A percentile compares a stretch with the other conserved stretches of the same genome.
Evolutionary conservation across 2,329 filamentous ascomycete genomes (phyloP).

Genomic region (Colletotrichum sp.): DNA sequence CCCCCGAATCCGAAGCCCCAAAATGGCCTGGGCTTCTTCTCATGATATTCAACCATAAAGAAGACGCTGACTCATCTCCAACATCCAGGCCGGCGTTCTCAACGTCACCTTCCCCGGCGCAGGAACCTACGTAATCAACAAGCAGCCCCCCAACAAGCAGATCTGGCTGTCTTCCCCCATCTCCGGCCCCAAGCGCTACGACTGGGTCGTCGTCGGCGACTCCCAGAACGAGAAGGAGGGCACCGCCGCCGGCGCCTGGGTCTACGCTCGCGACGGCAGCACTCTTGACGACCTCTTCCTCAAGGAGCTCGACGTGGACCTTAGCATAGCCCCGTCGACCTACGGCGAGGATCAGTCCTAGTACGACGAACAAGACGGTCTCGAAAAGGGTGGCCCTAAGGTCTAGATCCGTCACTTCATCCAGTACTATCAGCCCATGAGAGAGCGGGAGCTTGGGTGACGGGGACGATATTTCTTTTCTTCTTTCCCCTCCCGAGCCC

Average conservation of each 20-base stretch:
- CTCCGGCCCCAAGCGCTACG: slow-evolving; percentile 91
- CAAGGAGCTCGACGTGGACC: slow-evolving; percentile 75
- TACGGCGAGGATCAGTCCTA: slow-evolving; percentile 22
- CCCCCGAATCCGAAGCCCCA: not conserved
- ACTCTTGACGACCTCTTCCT: slow-evolving; percentile 75
- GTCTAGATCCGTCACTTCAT: not conserved
- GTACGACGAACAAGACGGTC: not conserved
- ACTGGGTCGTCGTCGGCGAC: slow-evolving; percentile 81
- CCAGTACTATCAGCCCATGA: not conserved
- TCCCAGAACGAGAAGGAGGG: slow-evolving; percentile 81
- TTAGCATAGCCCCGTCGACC: slow-evolving; percentile 38
- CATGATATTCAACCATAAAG: not conserved
- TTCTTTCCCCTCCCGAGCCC: not conserved
- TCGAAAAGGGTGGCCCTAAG: not conserved
- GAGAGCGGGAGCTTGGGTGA: not conserved
- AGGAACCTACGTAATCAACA: slow-evolving; percentile 95
- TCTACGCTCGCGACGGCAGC: slow-evolving; percentile 85
- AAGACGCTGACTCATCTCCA: slow-evolving; percentile 5
- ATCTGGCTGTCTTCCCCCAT: slow-evolving; percentile 96
- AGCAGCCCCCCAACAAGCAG: slow-evolving; percentile 96
- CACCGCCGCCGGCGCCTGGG: slow-evolving; percentile 76
- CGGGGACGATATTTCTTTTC: not conserved
- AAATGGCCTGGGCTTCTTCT: slow-evolving; percentile 15
- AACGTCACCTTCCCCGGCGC: slow-evolving; percentile 71
- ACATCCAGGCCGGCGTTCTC: slow-evolving; percentile 80